A percentile compares a stretch with the other conserved stretches of the same genome.
Evolutionary conservation across 2,329 filamentous ascomycete species (phyloP).

Genomic region (Cladorrhinum sp.): DNA sequence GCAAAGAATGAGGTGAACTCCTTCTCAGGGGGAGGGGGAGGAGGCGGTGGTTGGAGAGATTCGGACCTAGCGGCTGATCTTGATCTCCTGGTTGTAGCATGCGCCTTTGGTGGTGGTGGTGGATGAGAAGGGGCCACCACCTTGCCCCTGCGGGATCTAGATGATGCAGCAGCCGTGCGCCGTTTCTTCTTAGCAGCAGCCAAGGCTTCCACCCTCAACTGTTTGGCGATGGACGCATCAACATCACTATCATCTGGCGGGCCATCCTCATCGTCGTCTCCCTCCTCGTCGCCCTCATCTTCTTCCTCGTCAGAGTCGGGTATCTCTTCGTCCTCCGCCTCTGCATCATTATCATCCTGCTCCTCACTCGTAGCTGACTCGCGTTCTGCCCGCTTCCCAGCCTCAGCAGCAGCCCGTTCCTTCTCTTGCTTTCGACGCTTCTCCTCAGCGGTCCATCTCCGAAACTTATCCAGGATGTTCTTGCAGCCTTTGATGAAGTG

Average conservation of each 20-base stretch:
- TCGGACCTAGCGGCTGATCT: constrained; percentile 28
- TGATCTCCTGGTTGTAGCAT: constrained; percentile 32
- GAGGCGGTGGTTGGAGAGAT: constrained; percentile 26
- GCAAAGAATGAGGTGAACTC: constrained; percentile 86
- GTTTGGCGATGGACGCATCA: constrained; percentile 68
- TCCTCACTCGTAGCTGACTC: constrained; percentile 37
- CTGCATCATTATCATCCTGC: constrained; percentile 25
- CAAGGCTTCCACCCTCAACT: constrained; percentile 70
- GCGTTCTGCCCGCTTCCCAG: constrained; percentile 30
- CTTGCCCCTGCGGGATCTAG: background rate
- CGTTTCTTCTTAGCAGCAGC: constrained; percentile 14
- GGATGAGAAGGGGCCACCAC: constrained; percentile 20
- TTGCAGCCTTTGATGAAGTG: constrained; percentile 84
- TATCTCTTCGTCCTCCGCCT: constrained; percentile 30
- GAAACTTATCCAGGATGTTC: constrained; percentile 81
- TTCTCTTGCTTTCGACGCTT: constrained; percentile 76
- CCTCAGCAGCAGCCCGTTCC: constrained; percentile 57
- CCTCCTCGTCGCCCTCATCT: constrained; percentile 25
- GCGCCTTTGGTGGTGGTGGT: constrained; percentile 12
- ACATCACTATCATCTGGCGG: constrained; percentile 68
- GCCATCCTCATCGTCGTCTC: constrained; percentile 36
- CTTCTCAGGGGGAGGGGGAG: constrained; percentile 40
- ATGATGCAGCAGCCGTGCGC: background rate
- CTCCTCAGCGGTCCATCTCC: constrained; percentile 84
- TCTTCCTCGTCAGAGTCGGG: constrained; percentile 29